These are phyloP conservation scores for Penicillium lividum DNA, from an alignment of 495 filamentous ascomycete genomes.

Conservation along the genomic window DNA sequence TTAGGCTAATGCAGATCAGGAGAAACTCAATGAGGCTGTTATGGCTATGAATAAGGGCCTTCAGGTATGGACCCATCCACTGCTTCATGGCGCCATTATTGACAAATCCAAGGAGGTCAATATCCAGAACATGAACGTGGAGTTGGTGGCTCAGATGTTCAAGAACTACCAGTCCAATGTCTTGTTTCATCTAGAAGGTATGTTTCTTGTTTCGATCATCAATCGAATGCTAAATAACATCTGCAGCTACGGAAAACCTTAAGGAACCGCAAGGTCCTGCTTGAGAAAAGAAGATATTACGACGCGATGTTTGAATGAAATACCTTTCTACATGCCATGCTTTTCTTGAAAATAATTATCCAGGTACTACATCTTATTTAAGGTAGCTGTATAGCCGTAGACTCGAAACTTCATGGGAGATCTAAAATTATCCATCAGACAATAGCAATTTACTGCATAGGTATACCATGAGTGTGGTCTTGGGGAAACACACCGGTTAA, in stretches of 20 bases:
- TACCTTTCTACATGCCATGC: too few species aligned
- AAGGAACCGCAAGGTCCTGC: slow-evolving; percentile 58
- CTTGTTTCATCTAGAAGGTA: slow-evolving; percentile 95
- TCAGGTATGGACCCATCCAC: slow-evolving; percentile 55
- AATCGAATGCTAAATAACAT: not conserved
- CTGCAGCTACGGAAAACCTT: slow-evolving; percentile 77
- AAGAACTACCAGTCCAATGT: slow-evolving; percentile 99
- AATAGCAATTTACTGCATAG: too few species aligned
- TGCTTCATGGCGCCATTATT: not conserved
- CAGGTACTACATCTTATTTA: too few species aligned
- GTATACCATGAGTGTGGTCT: too few species aligned
- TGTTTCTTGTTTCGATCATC: slow-evolving; percentile 14
- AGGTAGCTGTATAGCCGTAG: too few species aligned
- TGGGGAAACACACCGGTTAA: too few species aligned
- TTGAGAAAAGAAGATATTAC: not conserved
- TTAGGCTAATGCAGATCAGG: slow-evolving; percentile 50
- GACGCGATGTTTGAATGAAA: slow-evolving; percentile 17
- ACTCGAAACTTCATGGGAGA: too few species aligned
- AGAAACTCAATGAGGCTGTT: slow-evolving; percentile 95
- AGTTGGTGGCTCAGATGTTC: slow-evolving; percentile 98
- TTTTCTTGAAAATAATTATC: too few species aligned
- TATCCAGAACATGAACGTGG: slow-evolving; percentile 96
- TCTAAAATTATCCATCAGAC: too few species aligned
- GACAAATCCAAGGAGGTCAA: slow-evolving; percentile 76
- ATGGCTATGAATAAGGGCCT: slow-evolving; percentile 89